Percentiles rank a stretch among this genome's conserved stretches.
These are phyloP conservation scores for Takashimella tepidaria DNA, from an alignment of 1,284 basidiomycete species.

Conservation along the genomic window DNA sequence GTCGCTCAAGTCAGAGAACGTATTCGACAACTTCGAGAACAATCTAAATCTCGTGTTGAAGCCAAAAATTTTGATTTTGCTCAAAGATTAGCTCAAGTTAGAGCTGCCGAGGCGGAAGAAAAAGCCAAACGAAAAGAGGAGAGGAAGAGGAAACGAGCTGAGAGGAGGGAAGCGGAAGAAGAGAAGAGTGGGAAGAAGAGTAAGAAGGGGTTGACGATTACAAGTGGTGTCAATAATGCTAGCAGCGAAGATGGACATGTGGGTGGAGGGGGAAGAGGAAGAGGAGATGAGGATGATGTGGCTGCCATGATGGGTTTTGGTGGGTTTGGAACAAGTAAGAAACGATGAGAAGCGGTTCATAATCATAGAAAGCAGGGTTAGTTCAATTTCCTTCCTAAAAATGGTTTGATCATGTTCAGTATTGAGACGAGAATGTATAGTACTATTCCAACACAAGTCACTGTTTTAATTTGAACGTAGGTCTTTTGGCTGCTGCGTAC, in stretches of 20 bases:
- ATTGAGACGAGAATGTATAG: no score
- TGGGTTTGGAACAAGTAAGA: conserved; percentile 60
- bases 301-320: conserved; percentile 86
- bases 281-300: conserved; percentile 55
- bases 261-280: conserved; percentile 10
- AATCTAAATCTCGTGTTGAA: conserved; percentile 68
- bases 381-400: no score
- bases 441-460: no score
- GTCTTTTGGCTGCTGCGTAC: no score
- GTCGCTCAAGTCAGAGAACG: conserved; percentile 84
- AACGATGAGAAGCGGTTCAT: conserved; percentile 6
- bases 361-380: no score
- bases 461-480: no score
- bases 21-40: conserved; percentile 80
- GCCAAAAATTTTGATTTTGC: conserved; percentile 92
- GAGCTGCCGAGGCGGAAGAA: conserved; percentile 52
- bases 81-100: conserved; percentile 75
- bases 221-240: no score
- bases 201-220: conserved; percentile 11
- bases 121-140: conserved; percentile 60
- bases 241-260: conserved; percentile 10
- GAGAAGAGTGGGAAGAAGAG: conserved; percentile 7
- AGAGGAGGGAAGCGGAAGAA: conserved; percentile 31
- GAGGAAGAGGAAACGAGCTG: conserved; percentile 45
- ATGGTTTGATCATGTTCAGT: no score